Conservation (phyloP, 192 early-diverging fungal species). For the Coemansia sp. region DNA sequence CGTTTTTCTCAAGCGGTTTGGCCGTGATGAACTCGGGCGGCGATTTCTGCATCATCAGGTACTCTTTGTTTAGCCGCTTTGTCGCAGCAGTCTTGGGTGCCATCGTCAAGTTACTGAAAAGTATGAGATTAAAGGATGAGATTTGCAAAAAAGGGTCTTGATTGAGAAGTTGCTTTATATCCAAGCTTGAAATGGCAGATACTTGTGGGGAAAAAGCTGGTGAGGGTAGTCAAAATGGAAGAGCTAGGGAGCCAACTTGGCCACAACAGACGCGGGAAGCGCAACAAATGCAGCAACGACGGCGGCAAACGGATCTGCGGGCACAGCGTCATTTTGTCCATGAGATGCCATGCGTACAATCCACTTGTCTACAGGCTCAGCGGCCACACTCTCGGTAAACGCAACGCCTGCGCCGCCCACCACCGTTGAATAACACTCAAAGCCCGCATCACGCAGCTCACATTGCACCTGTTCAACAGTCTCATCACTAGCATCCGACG, state of each 20-base stretch:
- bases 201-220: slow-evolving; percentile 1
- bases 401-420: slow-evolving; percentile 70
- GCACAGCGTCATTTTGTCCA: no score
- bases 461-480: slow-evolving; percentile 46
- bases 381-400: slow-evolving; percentile 21
- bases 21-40: slow-evolving; percentile 88
- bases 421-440: slow-evolving; percentile 66
- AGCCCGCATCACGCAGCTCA: slow-evolving; percentile 62
- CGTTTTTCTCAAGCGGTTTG: slow-evolving; percentile 88
- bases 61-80: slow-evolving; percentile 78
- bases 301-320: slow-evolving; percentile 4
- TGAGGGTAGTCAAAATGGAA: neutral
- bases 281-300: slow-evolving; percentile 20
- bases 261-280: slow-evolving; percentile 16
- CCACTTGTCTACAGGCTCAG: slow-evolving; percentile 23
- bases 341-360: neutral
- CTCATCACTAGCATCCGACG: slow-evolving; percentile 6
- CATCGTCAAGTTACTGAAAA: slow-evolving; percentile 49
- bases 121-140: neutral
- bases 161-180: no score
- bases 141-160: neutral
- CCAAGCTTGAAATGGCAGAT: neutral
- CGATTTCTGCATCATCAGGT: slow-evolving; percentile 67
- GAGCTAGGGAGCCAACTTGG: slow-evolving; percentile 12
- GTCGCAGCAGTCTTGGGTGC: slow-evolving; percentile 69